phyloP scores from a whole-genome alignment of 1,284 basidiomycete species.

The Puccinia coronata region DNA sequence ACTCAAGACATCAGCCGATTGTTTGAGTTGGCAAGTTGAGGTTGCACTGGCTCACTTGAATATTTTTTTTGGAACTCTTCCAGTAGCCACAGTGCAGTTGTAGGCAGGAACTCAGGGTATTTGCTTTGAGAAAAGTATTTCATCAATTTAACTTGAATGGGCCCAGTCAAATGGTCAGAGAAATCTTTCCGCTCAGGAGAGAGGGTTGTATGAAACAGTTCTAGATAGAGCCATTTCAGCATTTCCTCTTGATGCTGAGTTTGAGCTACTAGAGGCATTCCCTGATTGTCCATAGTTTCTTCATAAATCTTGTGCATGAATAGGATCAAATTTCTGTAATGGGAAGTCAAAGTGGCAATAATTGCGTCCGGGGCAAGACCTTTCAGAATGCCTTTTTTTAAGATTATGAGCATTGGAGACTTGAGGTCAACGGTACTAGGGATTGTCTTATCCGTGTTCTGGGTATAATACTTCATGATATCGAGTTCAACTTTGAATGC shows the following conservation, averaged over 20 bases:
- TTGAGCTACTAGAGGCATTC: background rate
- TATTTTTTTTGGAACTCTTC: background rate
- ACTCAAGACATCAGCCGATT: too few species aligned
- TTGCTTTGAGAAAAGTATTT: background rate
- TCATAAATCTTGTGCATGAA: conserved; percentile 3
- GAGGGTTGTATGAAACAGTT: background rate
- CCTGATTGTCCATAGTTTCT: background rate
- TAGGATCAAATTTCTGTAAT: background rate
- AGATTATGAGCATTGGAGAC: background rate
- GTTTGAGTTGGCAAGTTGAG: too few species aligned
- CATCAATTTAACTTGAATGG: background rate
- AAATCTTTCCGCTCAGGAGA: background rate
- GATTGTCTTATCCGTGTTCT: background rate
- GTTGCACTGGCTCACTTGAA: too few species aligned
- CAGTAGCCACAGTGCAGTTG: background rate
- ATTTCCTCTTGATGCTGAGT: background rate
- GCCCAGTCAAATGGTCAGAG: background rate
- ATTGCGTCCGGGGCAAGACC: too few species aligned
- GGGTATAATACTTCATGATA: background rate
- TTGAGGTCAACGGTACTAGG: too few species aligned
- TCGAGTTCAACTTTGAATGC: too few species aligned
- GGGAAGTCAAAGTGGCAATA: background rate
- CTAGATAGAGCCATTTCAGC: background rate
- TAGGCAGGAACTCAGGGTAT: background rate
- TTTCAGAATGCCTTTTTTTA: too few species aligned